These are phyloP conservation scores for Phycomyces blakesleeanus DNA, from an alignment of 192 early-diverging fungal genomes.

Conservation along the genomic window DNA sequence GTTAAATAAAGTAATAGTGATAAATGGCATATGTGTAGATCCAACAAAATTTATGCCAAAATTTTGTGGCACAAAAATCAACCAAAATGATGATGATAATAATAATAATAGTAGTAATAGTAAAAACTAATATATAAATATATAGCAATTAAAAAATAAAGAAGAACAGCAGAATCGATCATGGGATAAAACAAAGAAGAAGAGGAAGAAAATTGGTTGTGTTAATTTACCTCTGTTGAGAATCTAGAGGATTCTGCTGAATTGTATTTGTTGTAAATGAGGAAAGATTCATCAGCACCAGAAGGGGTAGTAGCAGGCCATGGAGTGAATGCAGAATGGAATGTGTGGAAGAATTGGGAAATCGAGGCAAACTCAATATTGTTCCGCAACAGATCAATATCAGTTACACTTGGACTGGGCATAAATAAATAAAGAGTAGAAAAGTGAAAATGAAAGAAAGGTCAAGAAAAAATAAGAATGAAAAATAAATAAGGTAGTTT, in stretches of 20 bases:
- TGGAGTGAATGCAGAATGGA: constrained; percentile 48
- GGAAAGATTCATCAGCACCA: background rate
- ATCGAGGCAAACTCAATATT: constrained; percentile 67
- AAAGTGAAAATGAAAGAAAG: no score
- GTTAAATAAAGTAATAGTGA: no score
- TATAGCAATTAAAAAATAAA: no score
- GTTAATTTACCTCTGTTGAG: constrained; percentile 11
- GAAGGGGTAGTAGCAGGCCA: constrained; percentile 24
- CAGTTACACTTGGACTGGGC: background rate
- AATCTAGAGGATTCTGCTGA: no score
- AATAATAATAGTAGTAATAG: no score
- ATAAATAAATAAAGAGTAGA: background rate
- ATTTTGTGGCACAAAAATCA: constrained; percentile 22
- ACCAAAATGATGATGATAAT: constrained; percentile 7
- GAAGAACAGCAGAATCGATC: no score
- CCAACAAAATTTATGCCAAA: constrained; percentile 2
- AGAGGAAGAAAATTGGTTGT: no score
- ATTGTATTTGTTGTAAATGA: no score
- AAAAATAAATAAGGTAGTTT: no score
- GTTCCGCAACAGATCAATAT: constrained; percentile 33
- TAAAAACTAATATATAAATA: no score
- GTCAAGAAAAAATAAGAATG: no score
- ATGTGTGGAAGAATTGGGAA: constrained; percentile 67
- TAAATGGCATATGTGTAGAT: background rate
- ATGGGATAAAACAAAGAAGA: no score